Evolutionary conservation across 2,329 filamentous ascomycete genomes (phyloP).

Genomic region (Neocatenulostroma microsporum): DNA sequence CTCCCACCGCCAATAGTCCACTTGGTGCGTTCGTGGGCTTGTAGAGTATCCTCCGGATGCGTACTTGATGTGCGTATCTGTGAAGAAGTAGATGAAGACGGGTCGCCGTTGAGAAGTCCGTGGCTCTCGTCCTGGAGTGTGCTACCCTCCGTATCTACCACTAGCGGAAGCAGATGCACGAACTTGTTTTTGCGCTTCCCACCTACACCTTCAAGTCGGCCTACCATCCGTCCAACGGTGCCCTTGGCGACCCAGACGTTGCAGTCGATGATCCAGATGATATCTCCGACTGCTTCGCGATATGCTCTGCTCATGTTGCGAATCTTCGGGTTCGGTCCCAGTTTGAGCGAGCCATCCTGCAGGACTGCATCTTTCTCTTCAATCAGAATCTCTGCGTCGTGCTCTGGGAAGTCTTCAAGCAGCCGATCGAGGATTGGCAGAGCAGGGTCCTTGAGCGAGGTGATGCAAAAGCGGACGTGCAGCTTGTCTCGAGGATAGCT

Average conservation of each 20-base stretch:
- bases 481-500: constrained; percentile 69
- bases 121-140: constrained; percentile 19
- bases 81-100: too few species aligned
- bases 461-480: constrained; percentile 75
- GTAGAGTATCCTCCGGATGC: constrained; percentile 10
- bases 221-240: constrained; percentile 80
- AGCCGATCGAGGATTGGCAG: constrained; percentile 65
- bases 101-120: constrained; percentile 10
- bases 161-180: constrained; percentile 86
- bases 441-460: constrained; percentile 66
- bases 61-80: too few species aligned
- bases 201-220: constrained; percentile 67
- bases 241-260: constrained; percentile 85
- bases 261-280: constrained; percentile 93
- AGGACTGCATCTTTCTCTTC: constrained; percentile 74
- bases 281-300: constrained; percentile 74
- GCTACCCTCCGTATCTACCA: constrained; percentile 57
- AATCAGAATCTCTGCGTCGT: constrained; percentile 65
- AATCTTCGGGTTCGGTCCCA: constrained; percentile 98
- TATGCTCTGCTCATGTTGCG: constrained; percentile 93
- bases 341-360: constrained; percentile 43
- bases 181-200: constrained; percentile 62
- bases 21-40: constrained; percentile 14
- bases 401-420: constrained; percentile 61
- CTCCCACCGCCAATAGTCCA: constrained; percentile 58